Base-by-base conservation (phyloP, 2,329 filamentous ascomycete species). In the Epichloe gansuensis region DNA sequence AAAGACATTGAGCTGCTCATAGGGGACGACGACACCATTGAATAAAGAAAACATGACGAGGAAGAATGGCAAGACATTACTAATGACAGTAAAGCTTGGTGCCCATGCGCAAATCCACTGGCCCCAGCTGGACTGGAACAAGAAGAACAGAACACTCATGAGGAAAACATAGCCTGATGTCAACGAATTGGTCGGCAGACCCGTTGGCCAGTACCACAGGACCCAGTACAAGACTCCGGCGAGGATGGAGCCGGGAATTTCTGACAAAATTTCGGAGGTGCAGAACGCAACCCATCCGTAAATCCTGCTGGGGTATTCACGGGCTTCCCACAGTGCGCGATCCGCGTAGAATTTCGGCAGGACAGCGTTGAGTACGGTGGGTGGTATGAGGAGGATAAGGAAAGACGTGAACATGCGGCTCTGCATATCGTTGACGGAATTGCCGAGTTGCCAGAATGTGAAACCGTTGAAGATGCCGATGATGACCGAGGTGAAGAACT, bases 51-150 rank as follows among this genome's bases (percentile, higher is more conserved):
- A 83, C 72, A 87, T 82, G 64, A 89, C 81, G 69, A 90, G 86
- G 75, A 90, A 88, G 71, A 90, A 89, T 1, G 86, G 86, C 5
- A 89, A 71, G 23, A 83, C 85, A 87, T 52, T 52, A 34, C 51
- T 49, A 15, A 52, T 52, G 35, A 52, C 51, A 7, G 51, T 52
- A 68, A 89, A 89, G 41, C 75, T 82, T 0, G 87, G 86, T 0
- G 87, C 85, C 65, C 89, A 89, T 0, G 88, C 87, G 56, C 82
- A 86, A 58, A 93, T 88, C 85, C 85, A 91, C 64, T 89, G 87
- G 21, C 85, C 88, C 86, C 83, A 90, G 58, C 74, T 81, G 35
- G 76, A 77, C 64, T 82, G 78, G 74, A 89, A 90, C 7, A 90
- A 66, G 71, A 82, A 88, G 70, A 89, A 89, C 0, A 91, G 74